phyloP scores from a whole-genome alignment of 768 basidiomycete species.

The Kwoniella heveanensis region DNA sequence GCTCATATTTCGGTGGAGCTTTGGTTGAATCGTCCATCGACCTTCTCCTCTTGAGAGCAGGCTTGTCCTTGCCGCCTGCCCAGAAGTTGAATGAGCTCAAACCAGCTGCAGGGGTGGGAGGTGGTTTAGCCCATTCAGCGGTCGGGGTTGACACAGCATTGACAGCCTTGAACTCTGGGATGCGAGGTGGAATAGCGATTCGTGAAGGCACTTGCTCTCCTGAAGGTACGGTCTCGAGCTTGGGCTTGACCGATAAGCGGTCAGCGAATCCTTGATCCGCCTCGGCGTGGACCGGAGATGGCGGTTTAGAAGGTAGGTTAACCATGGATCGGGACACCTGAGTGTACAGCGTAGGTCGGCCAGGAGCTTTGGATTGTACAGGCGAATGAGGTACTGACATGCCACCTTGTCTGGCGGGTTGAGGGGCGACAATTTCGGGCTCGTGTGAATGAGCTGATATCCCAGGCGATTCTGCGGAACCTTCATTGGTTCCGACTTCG shows the following conservation, averaged over 20 bases:
- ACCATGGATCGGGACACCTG: conserved; percentile 47
- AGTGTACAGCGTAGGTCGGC: conserved; percentile 37
- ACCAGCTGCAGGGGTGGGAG: conserved; percentile 50
- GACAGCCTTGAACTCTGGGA: conserved; percentile 11
- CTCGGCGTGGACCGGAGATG: not conserved
- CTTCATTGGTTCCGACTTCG: conserved; percentile 28
- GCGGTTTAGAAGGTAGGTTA: conserved; percentile 30
- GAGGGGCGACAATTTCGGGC: not conserved
- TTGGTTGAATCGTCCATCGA: conserved; percentile 57
- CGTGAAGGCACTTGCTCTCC: conserved; percentile 31
- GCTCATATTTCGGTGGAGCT: conserved; percentile 57
- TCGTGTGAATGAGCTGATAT: conserved; percentile 5
- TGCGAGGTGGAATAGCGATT: not conserved
- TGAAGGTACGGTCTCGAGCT: conserved; percentile 32
- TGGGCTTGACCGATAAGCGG: conserved; percentile 13
- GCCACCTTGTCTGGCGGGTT: not conserved
- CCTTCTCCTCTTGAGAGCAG: conserved; percentile 50
- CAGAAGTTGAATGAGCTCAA: conserved; percentile 34
- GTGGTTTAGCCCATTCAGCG: conserved; percentile 47
- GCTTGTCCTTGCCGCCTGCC: conserved; percentile 23
- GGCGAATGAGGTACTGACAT: conserved; percentile 3
- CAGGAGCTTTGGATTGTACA: conserved; percentile 12
- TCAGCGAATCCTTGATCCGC: not conserved
- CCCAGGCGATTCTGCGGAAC: conserved; percentile 12
- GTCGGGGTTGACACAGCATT: conserved; percentile 9